A percentile compares a stretch with the other conserved stretches of the same genome.
phyloP scores from a whole-genome alignment of 495 filamentous ascomycete species.

The Pseudoneurospora amorphoporcata region DNA sequence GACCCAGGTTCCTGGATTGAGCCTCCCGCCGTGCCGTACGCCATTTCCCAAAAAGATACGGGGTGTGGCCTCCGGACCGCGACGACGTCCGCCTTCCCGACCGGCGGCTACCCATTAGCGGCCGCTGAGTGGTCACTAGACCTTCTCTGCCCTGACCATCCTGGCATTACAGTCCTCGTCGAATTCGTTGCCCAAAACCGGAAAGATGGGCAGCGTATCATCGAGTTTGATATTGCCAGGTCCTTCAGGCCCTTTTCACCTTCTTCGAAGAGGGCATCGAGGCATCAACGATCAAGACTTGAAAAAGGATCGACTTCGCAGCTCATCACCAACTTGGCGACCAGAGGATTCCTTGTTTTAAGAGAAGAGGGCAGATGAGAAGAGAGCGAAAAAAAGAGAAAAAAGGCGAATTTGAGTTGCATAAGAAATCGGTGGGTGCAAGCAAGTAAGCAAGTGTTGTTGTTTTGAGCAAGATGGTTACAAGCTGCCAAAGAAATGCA shows the following conservation, averaged over 20 bases:
- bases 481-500: background rate
- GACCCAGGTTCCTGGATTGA: constrained; percentile 16
- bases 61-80: constrained; percentile 12
- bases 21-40: constrained; percentile 21
- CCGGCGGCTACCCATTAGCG: background rate
- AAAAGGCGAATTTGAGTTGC: no score
- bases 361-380: background rate
- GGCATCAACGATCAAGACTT: background rate
- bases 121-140: background rate
- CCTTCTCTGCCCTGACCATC: background rate
- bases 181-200: background rate
- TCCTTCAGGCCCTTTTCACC: background rate
- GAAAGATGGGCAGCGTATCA: background rate
- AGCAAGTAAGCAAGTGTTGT: background rate
- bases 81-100: background rate
- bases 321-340: background rate
- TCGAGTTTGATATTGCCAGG: background rate
- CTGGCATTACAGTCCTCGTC: background rate
- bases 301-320: background rate
- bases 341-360: background rate
- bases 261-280: background rate
- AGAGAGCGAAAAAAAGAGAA: background rate
- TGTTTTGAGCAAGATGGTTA: background rate
- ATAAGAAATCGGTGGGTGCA: background rate
- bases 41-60: constrained; percentile 20